Percentiles rank a stretch among this genome's conserved stretches.
Conservation (phyloP, 2,329 filamentous ascomycete genomes). For the Ciborinia camelliae region DNA sequence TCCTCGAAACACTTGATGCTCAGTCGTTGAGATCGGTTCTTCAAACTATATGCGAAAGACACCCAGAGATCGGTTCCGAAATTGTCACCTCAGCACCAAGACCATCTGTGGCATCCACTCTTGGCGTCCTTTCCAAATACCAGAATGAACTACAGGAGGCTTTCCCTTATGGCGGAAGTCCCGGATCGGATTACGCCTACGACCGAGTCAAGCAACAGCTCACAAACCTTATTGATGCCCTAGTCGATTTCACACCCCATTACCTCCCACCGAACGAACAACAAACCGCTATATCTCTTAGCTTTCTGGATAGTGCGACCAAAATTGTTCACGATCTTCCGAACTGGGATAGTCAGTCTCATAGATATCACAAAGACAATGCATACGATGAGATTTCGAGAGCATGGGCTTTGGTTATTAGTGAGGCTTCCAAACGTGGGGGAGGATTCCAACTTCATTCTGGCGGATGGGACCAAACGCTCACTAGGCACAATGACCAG, state of each 20-base stretch:
- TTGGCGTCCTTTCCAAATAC: slow-evolving; percentile 79
- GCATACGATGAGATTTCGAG: slow-evolving; percentile 95
- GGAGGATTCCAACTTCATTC: slow-evolving; percentile 87
- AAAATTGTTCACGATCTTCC: slow-evolving; percentile 86
- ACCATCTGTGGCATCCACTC: slow-evolving; percentile 76
- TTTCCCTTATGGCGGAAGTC: slow-evolving; percentile 80
- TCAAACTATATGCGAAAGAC: slow-evolving; percentile 86
- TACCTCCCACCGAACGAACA: slow-evolving; percentile 89
- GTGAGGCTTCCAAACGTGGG: slow-evolving; percentile 84
- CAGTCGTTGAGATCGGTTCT: slow-evolving; percentile 80
- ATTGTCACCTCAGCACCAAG: slow-evolving; percentile 79
- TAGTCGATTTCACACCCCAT: slow-evolving; percentile 92
- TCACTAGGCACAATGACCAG: slow-evolving; percentile 82
- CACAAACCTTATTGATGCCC: slow-evolving; percentile 76
- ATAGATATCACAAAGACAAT: slow-evolving; percentile 90
- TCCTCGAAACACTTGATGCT: slow-evolving; percentile 91
- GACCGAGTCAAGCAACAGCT: slow-evolving; percentile 84
- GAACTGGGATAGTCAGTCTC: slow-evolving; percentile 82
- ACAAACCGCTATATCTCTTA: slow-evolving; percentile 77
- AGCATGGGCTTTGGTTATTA: slow-evolving; percentile 88
- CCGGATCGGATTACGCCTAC: slow-evolving; percentile 89
- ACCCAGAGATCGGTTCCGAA: slow-evolving; percentile 81
- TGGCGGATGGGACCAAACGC: slow-evolving; percentile 85
- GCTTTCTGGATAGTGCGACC: slow-evolving; percentile 86
- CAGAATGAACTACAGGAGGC: slow-evolving; percentile 72